Base-by-base conservation (phyloP, 2,329 filamentous ascomycete genomes). In the Fusarium papillatum region DNA sequence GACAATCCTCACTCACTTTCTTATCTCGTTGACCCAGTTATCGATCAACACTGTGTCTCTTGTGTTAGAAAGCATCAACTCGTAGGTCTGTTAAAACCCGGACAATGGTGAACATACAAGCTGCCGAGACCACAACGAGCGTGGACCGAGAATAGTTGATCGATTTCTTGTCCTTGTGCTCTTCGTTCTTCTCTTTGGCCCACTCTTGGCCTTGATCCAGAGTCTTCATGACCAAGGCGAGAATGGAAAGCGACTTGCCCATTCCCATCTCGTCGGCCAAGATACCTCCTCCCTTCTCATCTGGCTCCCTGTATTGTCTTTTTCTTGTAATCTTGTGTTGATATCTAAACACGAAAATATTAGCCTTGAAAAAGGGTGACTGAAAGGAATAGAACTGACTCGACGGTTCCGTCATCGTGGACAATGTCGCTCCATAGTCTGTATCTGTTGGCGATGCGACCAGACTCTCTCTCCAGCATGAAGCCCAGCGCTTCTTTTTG, bases 241-340 rank as follows among this genome's bases (percentile, higher is more conserved):
- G 83, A 0, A 88, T 86, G 3, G 88, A 88, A 9, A 91, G 82
- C 0, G 90, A 87, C 75, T 92, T 92, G 0, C 90, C 90, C 83
- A 91, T 86, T 0, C 90, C 90, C 90, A 91, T 92, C 69, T 91
- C 90, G 76, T 92, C 90, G 0, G 90, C 90, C 3, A 92, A 76
- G n/a, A 92, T 88, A 0, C 88, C 88, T 1, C 84, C 84, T 0
- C 83, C 84, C 31, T 64, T 82, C 67, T 85, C 83, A 4, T 83
- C 79, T 0, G 81, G 83, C 1, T 7, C 71, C 2, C 71, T 65
- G 1, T 6, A 34, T 22, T 2, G 69, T 43, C 82, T 86, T 81
- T 74, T 78, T 17, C 82, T 84, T 6, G 86, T 88, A 68, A 88
- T 84, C 19, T 72, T 74, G 69, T 87, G 86, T 0, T 81, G 80